phyloP scores from a whole-genome alignment of 306 rosid species.

The Prinsepia uniflora region DNA sequence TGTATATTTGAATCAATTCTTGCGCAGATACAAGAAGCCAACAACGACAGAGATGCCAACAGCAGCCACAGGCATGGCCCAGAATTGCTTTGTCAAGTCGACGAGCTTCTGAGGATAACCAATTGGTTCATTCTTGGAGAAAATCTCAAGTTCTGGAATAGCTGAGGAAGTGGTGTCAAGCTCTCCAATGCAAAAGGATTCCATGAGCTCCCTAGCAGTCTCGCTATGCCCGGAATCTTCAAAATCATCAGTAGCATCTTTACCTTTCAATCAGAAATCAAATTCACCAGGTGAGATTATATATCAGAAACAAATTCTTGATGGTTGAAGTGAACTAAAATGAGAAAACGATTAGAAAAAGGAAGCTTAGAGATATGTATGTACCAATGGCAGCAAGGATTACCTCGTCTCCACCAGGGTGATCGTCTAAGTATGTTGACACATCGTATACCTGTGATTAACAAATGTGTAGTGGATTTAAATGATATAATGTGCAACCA shows the following conservation, averaged over 20 bases:
- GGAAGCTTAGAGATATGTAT: conserved; percentile 14
- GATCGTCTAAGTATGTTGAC: conserved; percentile 76
- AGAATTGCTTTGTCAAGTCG: conserved; percentile 50
- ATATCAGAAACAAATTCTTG: not conserved
- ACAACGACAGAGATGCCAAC: conserved; percentile 53
- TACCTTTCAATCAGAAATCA: conserved; percentile 40
- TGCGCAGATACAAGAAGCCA: conserved; percentile 53
- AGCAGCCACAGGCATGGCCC: conserved; percentile 52
- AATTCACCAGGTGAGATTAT: conserved; percentile 16
- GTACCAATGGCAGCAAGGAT: conserved; percentile 67
- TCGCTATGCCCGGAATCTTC: conserved; percentile 95
- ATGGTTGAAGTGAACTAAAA: not conserved
- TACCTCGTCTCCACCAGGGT: conserved; percentile 93
- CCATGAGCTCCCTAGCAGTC: conserved; percentile 64
- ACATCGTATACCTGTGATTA: conserved; percentile 66
- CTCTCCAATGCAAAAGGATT: conserved; percentile 60
- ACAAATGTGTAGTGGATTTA: not conserved
- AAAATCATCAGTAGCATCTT: conserved; percentile 83
- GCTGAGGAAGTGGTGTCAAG: conserved; percentile 44
- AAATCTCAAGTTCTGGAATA: conserved; percentile 31
- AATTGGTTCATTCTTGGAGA: conserved; percentile 25
- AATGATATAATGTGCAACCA: not conserved
- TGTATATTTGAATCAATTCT: conserved; percentile 35
- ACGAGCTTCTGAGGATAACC: conserved; percentile 32
- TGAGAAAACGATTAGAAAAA: not conserved